Conservation (phyloP, 2,329 filamentous ascomycete species). For the Emmonsia crescens region DNA sequence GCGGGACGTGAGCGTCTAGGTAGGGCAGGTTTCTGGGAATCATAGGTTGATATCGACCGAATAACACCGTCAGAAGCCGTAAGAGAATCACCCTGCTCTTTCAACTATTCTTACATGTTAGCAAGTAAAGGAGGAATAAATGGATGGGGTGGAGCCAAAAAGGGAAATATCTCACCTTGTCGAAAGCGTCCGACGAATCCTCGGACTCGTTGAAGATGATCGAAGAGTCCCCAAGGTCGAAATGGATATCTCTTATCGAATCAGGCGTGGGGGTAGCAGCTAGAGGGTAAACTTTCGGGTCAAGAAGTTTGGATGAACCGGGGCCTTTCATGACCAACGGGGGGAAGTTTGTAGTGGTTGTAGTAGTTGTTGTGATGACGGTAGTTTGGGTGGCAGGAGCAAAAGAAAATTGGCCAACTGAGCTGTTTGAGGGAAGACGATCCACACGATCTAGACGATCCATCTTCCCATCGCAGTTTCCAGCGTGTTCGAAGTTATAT, state of each 20-base stretch:
- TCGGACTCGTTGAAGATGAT: constrained; percentile 55
- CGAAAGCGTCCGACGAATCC: constrained; percentile 41
- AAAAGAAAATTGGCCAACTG: constrained; percentile 51
- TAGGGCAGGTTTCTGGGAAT: constrained; percentile 8
- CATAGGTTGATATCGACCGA: constrained; percentile 35
- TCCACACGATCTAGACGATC: background rate
- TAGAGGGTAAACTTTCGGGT: constrained; percentile 82
- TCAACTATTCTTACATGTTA: constrained; percentile 27
- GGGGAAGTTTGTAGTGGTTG: constrained; percentile 69
- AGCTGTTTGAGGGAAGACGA: constrained; percentile 20
- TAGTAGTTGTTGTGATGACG: constrained; percentile 80
- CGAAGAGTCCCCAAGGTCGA: constrained; percentile 53
- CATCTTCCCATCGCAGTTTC: background rate
- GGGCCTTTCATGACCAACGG: constrained; percentile 71
- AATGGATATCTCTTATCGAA: constrained; percentile 64
- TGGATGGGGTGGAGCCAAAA: background rate
- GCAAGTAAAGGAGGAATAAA: background rate
- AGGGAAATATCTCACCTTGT: constrained; percentile 37
- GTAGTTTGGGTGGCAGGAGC: constrained; percentile 55
- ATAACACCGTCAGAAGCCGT: constrained; percentile 39
- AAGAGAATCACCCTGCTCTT: constrained; percentile 35
- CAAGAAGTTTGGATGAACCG: constrained; percentile 58
- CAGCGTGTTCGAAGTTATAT: constrained; percentile 15
- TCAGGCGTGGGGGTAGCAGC: constrained; percentile 72
- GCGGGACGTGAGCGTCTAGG: background rate